phyloP scores from a whole-genome alignment of 2,329 filamentous ascomycete genomes.

The Ophiostoma montium region DNA sequence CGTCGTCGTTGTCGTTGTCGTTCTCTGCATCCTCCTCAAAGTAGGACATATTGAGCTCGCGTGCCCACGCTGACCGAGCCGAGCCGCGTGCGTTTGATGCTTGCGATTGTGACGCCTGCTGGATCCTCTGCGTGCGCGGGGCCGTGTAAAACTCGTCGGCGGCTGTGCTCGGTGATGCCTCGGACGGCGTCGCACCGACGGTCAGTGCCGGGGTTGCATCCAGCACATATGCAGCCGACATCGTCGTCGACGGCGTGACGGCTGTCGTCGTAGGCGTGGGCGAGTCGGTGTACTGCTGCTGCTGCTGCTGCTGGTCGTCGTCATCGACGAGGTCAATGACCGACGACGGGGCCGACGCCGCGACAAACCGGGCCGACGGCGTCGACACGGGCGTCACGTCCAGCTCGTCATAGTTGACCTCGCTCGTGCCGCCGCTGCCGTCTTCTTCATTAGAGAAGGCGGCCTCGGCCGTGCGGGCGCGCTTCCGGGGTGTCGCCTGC shows the following conservation, averaged over 20 bases:
- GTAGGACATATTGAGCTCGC: constrained; percentile 9
- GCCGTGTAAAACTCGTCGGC: constrained; percentile 14
- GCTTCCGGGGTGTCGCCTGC: background rate
- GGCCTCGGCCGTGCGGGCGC: background rate
- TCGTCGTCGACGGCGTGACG: background rate
- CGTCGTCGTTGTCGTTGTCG: constrained; percentile 15
- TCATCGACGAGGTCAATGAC: background rate
- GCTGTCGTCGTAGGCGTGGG: too few species aligned
- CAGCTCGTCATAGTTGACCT: constrained; percentile 19
- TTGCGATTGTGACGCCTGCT: background rate
- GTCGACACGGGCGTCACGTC: constrained; percentile 14
- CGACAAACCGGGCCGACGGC: constrained; percentile 4
- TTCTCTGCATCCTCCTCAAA: constrained; percentile 14
- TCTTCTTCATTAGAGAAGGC: constrained; percentile 14
- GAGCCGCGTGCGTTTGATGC: background rate
- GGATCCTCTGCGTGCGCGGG: background rate
- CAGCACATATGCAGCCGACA: background rate
- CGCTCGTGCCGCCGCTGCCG: constrained; percentile 13
- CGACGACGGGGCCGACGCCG: background rate
- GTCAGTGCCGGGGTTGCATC: constrained; percentile 9
- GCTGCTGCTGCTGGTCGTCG: background rate
- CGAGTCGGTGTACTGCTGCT: background rate
- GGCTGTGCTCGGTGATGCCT: constrained; percentile 5
- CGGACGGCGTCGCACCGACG: constrained; percentile 8
- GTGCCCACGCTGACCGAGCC: too few species aligned